Percentiles rank a stretch among this genome's conserved stretches.
These are phyloP conservation scores for Hortiboletus campestris DNA, from an alignment of 768 basidiomycete genomes.

Conservation along the genomic window DNA sequence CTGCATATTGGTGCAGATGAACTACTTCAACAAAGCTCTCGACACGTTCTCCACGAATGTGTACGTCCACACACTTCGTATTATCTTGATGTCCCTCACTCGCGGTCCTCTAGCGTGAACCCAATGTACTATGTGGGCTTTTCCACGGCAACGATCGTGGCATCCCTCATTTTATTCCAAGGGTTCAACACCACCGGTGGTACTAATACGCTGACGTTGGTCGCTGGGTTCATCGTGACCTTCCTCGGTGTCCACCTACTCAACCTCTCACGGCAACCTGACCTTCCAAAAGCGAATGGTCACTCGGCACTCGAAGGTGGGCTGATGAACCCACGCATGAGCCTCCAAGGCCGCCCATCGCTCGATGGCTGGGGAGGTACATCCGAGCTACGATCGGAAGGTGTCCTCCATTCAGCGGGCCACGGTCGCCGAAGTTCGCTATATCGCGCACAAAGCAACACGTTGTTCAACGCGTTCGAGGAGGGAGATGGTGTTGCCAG, in stretches of 20 bases:
- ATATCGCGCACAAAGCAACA: constrained; percentile 61
- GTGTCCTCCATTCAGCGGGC: constrained; percentile 29
- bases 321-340: constrained; percentile 74
- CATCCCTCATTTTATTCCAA: constrained; percentile 95
- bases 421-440: constrained; percentile 68
- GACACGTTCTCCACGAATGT: constrained; percentile 97
- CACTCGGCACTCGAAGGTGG: constrained; percentile 63
- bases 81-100: not conserved
- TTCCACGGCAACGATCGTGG: constrained; percentile 88
- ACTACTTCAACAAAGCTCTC: constrained; percentile 97
- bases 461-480: constrained; percentile 78
- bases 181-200: constrained; percentile 90
- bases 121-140: constrained; percentile 99
- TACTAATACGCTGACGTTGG: constrained; percentile 79
- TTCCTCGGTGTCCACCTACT: constrained; percentile 97
- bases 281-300: constrained; percentile 41
- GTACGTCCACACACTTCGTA: constrained; percentile 47
- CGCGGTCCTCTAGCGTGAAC: constrained; percentile 65
- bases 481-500: constrained; percentile 28
- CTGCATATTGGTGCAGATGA: constrained; percentile 92
- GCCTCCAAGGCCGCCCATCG: constrained; percentile 77
- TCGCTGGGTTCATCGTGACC: constrained; percentile 88
- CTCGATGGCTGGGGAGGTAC: constrained; percentile 68
- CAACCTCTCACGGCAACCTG: constrained; percentile 68
- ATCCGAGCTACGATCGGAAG: constrained; percentile 31